Conservation (phyloP, 2,329 filamentous ascomycete genomes). For the Pseudocercospora crystallina region DNA sequence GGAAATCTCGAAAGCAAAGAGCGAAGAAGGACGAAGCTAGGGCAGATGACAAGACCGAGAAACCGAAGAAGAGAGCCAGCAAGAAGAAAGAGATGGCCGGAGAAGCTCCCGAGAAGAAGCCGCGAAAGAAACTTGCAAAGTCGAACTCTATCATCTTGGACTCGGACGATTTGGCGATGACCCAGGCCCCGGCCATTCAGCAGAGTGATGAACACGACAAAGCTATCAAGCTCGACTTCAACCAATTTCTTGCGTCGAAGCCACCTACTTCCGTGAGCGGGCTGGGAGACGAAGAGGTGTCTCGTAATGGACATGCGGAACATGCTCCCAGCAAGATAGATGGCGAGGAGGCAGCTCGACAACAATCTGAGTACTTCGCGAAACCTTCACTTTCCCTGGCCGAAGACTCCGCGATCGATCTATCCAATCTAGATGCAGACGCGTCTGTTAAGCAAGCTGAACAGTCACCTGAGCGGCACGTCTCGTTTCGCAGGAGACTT, state of each 20-base stretch:
- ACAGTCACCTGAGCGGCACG: too few species aligned
- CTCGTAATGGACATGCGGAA: conserved; percentile 1
- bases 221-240: too few species aligned
- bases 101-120: conserved; percentile 16
- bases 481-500: conserved; percentile 10
- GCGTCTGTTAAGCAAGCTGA: too few species aligned
- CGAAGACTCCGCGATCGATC: conserved; percentile 4
- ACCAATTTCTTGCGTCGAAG: too few species aligned
- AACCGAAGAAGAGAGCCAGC: neutral
- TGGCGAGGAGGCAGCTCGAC: neutral
- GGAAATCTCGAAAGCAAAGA: conserved; percentile 1
- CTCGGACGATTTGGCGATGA: conserved; percentile 27
- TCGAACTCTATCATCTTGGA: conserved; percentile 31
- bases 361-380: conserved; percentile 1
- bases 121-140: conserved; percentile 25
- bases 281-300: too few species aligned
- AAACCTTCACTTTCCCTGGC: neutral
- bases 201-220: neutral
- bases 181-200: conserved; percentile 8
- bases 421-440: neutral
- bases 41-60: neutral
- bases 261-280: too few species aligned
- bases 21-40: neutral
- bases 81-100: neutral
- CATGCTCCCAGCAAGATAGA: neutral